Percentiles rank a stretch among this genome's conserved stretches.
These are phyloP conservation scores for Dendrobium catenatum DNA, from an alignment of 106 monocot species.

Conservation along the genomic window DNA sequence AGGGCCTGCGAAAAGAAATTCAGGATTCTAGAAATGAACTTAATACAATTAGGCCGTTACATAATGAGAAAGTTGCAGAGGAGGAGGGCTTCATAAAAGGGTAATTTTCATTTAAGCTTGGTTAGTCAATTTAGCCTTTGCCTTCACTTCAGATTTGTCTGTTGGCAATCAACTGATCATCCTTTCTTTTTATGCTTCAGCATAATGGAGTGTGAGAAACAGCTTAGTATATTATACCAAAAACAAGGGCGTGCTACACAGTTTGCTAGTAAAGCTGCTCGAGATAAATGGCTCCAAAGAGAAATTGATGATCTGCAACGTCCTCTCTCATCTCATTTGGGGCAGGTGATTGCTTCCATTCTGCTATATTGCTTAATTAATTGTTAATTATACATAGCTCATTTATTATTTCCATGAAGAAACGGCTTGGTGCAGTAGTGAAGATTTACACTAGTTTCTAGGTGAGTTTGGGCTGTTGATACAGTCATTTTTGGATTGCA, in stretches of 20 bases:
- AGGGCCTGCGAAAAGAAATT: conserved; percentile 73
- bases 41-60: conserved; percentile 47
- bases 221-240: conserved; percentile 91
- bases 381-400: neutral
- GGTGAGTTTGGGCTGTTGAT: neutral
- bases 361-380: neutral
- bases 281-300: conserved; percentile 94
- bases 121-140: neutral
- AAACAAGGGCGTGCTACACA: conserved; percentile 96
- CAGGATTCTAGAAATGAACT: conserved; percentile 83
- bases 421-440: neutral
- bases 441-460: neutral
- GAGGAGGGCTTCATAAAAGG: conserved; percentile 86
- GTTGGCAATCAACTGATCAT: neutral
- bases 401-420: neutral
- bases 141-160: neutral
- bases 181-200: conserved; percentile 19
- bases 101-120: conserved; percentile 19
- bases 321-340: conserved; percentile 59
- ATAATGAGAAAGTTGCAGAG: conserved; percentile 60
- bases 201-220: conserved; percentile 95
- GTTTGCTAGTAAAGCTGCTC: conserved; percentile 80
- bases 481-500: neutral
- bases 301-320: conserved; percentile 93
- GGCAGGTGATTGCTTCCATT: conserved; percentile 48